phyloP scores from a whole-genome alignment of 495 filamentous ascomycete genomes.

The Niebla homalea region DNA sequence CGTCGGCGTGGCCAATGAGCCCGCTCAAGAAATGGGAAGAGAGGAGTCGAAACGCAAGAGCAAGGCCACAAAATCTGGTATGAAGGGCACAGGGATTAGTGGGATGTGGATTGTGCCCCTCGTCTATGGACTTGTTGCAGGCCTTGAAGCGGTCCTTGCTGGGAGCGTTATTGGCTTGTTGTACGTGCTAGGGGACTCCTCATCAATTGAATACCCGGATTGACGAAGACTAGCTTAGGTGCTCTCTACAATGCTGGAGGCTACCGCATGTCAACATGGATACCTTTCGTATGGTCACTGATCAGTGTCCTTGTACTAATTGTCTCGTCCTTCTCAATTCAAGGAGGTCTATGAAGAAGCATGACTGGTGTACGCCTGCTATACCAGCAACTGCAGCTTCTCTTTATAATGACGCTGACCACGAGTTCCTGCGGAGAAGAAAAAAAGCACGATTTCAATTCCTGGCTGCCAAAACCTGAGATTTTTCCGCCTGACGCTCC shows the following conservation, averaged over 20 bases:
- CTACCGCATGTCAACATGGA: slow-evolving; percentile 94
- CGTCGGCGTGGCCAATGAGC: slow-evolving; percentile 2
- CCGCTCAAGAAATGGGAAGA: neutral
- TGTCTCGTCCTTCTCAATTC: slow-evolving; percentile 85
- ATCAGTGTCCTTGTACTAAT: slow-evolving; percentile 84
- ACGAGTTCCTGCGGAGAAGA: too few relatives aligned
- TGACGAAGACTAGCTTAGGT: slow-evolving; percentile 49
- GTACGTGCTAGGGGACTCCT: slow-evolving; percentile 40
- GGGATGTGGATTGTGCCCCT: slow-evolving; percentile 61
- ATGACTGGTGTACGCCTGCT: neutral
- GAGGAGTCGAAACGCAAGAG: neutral
- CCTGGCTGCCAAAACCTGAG: too few relatives aligned
- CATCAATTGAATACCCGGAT: neutral
- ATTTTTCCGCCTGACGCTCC: too few relatives aligned
- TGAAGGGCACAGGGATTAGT: slow-evolving; percentile 29
- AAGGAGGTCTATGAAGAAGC: slow-evolving; percentile 67
- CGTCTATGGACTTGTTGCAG: slow-evolving; percentile 60
- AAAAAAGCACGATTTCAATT: too few relatives aligned
- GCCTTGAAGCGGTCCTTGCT: slow-evolving; percentile 68
- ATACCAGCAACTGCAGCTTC: neutral
- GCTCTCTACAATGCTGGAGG: slow-evolving; percentile 77
- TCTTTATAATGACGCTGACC: too few relatives aligned
- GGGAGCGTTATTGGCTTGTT: slow-evolving; percentile 81
- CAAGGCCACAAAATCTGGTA: neutral
- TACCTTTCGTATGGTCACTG: slow-evolving; percentile 86